Evolutionary conservation across 225 moss, liverwort and hornwort species (phyloP), one percentile per base, ranked within the genome.

Genomic region (Asterella californica): DNA sequence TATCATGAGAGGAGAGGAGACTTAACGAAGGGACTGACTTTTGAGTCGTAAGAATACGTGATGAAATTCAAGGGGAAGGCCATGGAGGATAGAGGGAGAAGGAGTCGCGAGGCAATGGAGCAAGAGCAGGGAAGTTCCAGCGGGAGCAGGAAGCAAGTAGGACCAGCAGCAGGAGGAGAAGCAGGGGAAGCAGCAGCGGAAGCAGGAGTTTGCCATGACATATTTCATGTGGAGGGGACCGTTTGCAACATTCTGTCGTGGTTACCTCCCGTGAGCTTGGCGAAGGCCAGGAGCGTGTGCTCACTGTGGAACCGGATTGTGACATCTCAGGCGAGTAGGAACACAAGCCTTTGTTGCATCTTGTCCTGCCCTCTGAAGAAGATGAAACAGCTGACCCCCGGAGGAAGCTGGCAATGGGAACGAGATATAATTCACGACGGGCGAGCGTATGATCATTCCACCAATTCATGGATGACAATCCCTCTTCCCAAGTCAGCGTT

Each of bases 361-460:
- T n/a, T 72, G n/a, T 72, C 72, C 25, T 72, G 72, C 72, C 72
- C 72, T 1, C 5, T 72, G 72, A 72, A 72, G 72, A 72, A 72
- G 47, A 49, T 49, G 46, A 72, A 72, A 24, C 72, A 46, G 46
- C 45, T 46, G 46, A 72, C 45, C 12, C 46, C 46, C 0, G 72
- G 72, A 9, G 72, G 72, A 24, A 68, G 68, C 68, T 72, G 72
- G 72, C 72, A 72, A 21, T 72, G 72, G 72, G 72, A 72, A 37
- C 34, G 48, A 72, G 72, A 72, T 29, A 72, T 49, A 10, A 72
- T 72, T n/a, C 72, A 72, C 72, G 72, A 72, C 27, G 72, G 72
- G n/a, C 45, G 72, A 72, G 72, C 72, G 45, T 72, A 46, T 47
- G 72, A 72, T n/a, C 72, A 25, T 48, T 72, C 24, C 47, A 72